Percentiles rank a stretch among this genome's conserved stretches.
Evolutionary conservation across 352 stramenopile species (phyloP).

Genomic region (Phytophthora cryptogea): DNA sequence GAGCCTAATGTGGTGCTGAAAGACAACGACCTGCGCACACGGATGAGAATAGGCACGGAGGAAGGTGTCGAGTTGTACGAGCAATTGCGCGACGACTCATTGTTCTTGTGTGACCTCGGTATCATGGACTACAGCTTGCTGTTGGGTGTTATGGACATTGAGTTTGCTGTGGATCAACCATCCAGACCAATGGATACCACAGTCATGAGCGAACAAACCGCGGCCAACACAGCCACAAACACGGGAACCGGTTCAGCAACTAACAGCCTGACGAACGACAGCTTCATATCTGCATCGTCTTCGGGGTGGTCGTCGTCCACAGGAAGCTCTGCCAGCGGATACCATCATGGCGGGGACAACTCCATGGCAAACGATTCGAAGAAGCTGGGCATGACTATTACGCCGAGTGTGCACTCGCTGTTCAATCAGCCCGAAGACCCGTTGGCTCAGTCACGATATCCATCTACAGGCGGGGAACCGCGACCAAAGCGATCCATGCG

Average conservation of each 20-base stretch:
- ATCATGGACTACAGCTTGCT: constrained; percentile 94
- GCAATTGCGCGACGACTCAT: constrained; percentile 70
- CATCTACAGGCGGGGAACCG: constrained; percentile 19
- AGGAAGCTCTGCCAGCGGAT: constrained; percentile 18
- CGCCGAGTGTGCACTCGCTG: constrained; percentile 42
- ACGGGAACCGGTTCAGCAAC: constrained; percentile 10
- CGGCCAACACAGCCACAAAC: constrained; percentile 23
- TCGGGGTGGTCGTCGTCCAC: constrained; percentile 31
- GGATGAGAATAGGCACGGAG: constrained; percentile 73
- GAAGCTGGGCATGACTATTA: constrained; percentile 15
- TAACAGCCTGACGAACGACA: constrained; percentile 40
- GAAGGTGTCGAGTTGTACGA: constrained; percentile 67
- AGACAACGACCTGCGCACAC: constrained; percentile 83
- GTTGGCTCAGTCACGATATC: constrained; percentile 30
- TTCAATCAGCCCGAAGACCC: constrained; percentile 25
- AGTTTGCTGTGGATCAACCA: constrained; percentile 76
- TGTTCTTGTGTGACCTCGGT: constrained; percentile 73
- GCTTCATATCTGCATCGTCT: constrained; percentile 45
- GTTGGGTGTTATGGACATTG: constrained; percentile 84
- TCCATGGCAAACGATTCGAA: not conserved
- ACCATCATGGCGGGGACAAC: constrained; percentile 17
- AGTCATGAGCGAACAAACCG: constrained; percentile 23
- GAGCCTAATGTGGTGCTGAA: constrained; percentile 89
- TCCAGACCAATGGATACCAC: constrained; percentile 40
- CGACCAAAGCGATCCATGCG: constrained; percentile 57